Evolutionary conservation across 768 basidiomycete genomes (phyloP).

Genomic region (Lactarius sanguifluus): DNA sequence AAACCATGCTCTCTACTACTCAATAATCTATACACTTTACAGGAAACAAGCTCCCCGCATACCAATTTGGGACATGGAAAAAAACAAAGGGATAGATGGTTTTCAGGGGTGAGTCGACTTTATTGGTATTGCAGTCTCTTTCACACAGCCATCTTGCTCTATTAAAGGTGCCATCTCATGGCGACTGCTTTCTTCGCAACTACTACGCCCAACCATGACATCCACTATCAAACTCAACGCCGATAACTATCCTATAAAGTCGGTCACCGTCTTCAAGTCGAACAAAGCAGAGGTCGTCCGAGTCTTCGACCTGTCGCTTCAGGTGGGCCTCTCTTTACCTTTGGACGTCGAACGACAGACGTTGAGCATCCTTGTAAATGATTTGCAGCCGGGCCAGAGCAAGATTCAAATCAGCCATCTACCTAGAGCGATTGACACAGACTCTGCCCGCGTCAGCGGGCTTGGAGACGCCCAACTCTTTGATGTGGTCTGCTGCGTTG

Average conservation of each 20-base stretch:
- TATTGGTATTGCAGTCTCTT: too few relatives aligned
- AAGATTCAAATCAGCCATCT: slow-evolving; percentile 51
- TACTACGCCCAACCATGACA: slow-evolving; percentile 3
- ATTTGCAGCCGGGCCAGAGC: slow-evolving; percentile 50
- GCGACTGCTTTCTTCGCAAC: too few relatives aligned
- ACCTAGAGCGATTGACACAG: slow-evolving; percentile 49
- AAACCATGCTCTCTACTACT: too few relatives aligned
- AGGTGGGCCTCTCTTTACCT: slow-evolving; percentile 39
- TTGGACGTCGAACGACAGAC: too few relatives aligned
- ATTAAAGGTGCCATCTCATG: too few relatives aligned
- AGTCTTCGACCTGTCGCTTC: slow-evolving; percentile 46
- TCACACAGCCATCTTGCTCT: too few relatives aligned
- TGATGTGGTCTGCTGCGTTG: slow-evolving; percentile 54
- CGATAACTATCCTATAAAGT: slow-evolving; percentile 48
- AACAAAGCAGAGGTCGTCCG: slow-evolving; percentile 57
- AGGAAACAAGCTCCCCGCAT: too few relatives aligned
- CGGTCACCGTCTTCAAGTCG: slow-evolving; percentile 58
- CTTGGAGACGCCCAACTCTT: slow-evolving; percentile 49
- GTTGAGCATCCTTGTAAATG: neutral
- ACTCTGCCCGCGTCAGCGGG: slow-evolving; percentile 54
- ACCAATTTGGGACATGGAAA: too few relatives aligned
- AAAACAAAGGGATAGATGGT: too few relatives aligned
- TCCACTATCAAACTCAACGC: slow-evolving; percentile 19
- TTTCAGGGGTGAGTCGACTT: too few relatives aligned
- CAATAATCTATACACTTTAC: too few relatives aligned